These are phyloP conservation scores for Tetrapisispora fleetii DNA, from an alignment of 805 yeast genomes.

Conservation along the genomic window DNA sequence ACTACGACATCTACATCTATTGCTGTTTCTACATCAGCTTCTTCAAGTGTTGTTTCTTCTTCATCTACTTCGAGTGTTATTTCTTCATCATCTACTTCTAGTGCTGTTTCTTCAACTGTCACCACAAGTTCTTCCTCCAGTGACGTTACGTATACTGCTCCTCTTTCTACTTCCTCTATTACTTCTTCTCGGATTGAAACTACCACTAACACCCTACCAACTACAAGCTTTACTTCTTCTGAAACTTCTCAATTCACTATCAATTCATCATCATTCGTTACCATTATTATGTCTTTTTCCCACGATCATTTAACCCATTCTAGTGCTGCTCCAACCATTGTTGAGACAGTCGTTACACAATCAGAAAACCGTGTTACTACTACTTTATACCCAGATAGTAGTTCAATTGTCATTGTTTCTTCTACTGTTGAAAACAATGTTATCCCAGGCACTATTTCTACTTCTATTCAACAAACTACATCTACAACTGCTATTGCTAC, in stretches of 20 bases:
- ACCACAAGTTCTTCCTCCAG: constrained; percentile 7
- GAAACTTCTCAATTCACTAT: constrained; percentile 5
- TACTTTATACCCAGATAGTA: constrained; percentile 1
- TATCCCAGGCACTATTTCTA: neutral
- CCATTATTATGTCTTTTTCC: constrained; percentile 3
- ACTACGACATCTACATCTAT: constrained; percentile 9
- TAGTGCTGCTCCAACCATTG: constrained; percentile 3
- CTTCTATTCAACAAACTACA: neutral
- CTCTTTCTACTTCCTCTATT: neutral
- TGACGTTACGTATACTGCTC: constrained; percentile 10
- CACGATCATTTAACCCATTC: constrained; percentile 4
- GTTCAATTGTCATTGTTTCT: neutral
- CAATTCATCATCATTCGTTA: constrained; percentile 2
- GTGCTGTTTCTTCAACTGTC: constrained; percentile 1
- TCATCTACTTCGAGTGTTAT: neutral
- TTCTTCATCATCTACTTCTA: constrained; percentile 8
- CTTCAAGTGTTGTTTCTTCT: constrained; percentile 7
- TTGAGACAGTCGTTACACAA: neutral
- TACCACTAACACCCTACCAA: neutral
- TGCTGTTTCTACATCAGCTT: constrained; percentile 6
- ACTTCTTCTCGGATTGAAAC: too few species aligned
- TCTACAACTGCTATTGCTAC: constrained; percentile 4
- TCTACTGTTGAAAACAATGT: neutral
- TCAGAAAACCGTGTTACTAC: constrained; percentile 3
- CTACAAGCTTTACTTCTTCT: constrained; percentile 5